Percentiles rank a stretch among this genome's conserved stretches.
phyloP scores from a whole-genome alignment of 1,284 basidiomycete genomes.

The Austroboletus niveus region DNA sequence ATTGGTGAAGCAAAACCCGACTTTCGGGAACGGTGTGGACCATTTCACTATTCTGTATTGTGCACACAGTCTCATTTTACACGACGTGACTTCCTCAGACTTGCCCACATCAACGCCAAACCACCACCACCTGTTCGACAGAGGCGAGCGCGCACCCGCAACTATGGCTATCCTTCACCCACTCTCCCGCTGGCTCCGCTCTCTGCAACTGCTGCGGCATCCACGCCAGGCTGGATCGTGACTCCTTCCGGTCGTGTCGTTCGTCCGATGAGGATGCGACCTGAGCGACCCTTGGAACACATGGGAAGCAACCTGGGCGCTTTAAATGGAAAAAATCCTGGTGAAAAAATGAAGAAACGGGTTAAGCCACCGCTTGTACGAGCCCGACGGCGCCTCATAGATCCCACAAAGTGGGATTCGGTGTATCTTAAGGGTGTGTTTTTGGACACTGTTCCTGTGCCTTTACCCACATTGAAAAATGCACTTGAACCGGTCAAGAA shows the following conservation, averaged over 20 bases:
- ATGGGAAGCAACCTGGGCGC: conserved; percentile 17
- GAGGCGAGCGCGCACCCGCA: conserved; percentile 37
- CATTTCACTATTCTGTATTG: neutral
- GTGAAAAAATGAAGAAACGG: conserved; percentile 32
- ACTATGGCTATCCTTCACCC: conserved; percentile 38
- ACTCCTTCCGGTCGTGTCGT: conserved; percentile 67
- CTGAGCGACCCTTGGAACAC: conserved; percentile 54
- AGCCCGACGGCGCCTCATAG: conserved; percentile 46
- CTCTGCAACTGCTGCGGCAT: conserved; percentile 54
- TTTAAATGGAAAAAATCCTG: conserved; percentile 5
- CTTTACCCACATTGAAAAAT: conserved; percentile 18
- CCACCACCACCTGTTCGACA: conserved; percentile 14
- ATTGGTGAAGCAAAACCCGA: conserved; percentile 77
- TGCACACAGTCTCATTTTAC: neutral
- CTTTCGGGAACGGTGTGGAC: conserved; percentile 54
- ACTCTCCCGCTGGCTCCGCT: conserved; percentile 66
- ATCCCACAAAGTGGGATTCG: conserved; percentile 66
- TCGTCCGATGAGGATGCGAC: conserved; percentile 32
- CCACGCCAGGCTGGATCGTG: conserved; percentile 59
- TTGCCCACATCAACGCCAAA: conserved; percentile 29
- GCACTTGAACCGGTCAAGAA: conserved; percentile 1
- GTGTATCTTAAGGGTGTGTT: conserved; percentile 64
- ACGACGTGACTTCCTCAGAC: conserved; percentile 13
- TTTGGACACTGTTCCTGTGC: conserved; percentile 40
- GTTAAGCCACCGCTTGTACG: conserved; percentile 20